Base-by-base conservation (phyloP, 2,329 filamentous ascomycete genomes). In the Aspergillus persii region DNA sequence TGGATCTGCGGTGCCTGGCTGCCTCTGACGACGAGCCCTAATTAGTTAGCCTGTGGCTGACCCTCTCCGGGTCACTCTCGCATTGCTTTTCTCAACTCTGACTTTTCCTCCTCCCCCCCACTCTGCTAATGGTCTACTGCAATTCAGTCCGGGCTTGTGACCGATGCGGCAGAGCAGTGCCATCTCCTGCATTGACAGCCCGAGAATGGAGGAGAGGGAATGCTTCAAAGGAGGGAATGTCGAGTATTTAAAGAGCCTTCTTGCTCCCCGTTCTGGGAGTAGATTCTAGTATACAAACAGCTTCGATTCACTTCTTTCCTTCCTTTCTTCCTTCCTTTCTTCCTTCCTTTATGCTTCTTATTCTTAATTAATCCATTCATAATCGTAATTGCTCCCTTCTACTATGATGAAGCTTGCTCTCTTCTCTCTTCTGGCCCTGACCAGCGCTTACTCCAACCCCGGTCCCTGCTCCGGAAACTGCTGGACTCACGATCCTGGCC, bases 401-500 rank as follows among this genome's bases (percentile, higher is more conserved):
- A 11, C 51, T 46, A 53, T 29, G 52, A 67, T 30, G 18, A 69
- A 68, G 67, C 58, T 68, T 56, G 59, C 63, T 18, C 60, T 70
- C 12, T 46, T 69, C n/a, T 63, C 64, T 50, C 56, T 69, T 39
- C 51, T 66, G 41, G 63, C 69, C 1, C 57, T 72, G 30, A 65
- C 60, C 39, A 64, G 65, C 23, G 71, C 68, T 33, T 75, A 73
- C 56, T 60, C 71, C 4, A 60, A 69, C 58, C 69, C 70, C 6
- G 72, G 71, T 11, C 56, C 68, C 41, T 75, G 73, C 57, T 69
- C 66, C 1, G 73, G 73, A 33, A 55, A 68, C 36, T 75, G 73
- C 62, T 71, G 69, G 68, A 66, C 69, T 8, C 81, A 84, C 62
- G 82, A 84, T 61, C 81, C 82, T 2, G 72, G 78, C 4, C 68